Evolutionary conservation across 805 yeast species (phyloP).

Genomic region (Candida rishiriensis): DNA sequence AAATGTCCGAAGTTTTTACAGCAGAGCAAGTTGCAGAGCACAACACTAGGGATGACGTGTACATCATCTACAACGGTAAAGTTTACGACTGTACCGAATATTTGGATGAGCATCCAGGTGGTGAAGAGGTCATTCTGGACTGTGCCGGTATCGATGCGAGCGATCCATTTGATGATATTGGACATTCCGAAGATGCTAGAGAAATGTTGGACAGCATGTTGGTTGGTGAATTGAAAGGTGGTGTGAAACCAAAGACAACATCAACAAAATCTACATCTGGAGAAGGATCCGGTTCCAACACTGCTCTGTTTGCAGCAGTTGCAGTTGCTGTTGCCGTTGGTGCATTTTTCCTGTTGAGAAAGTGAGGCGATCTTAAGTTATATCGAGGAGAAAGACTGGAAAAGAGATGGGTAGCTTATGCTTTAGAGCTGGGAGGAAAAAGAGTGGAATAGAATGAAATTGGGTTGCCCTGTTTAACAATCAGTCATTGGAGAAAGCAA

Average conservation of each 20-base stretch:
- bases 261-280: constrained; percentile 10
- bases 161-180: constrained; percentile 78
- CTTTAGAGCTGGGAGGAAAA: too few relatives aligned
- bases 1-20: constrained; percentile 49
- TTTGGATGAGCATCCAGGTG: constrained; percentile 71
- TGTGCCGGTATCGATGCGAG: constrained; percentile 80
- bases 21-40: constrained; percentile 70
- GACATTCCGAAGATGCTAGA: constrained; percentile 95
- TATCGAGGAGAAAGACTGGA: too few relatives aligned
- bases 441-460: too few relatives aligned
- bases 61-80: constrained; percentile 80
- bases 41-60: constrained; percentile 68
- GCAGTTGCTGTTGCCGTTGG: constrained; percentile 37
- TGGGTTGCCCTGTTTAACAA: too few relatives aligned
- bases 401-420: too few relatives aligned
- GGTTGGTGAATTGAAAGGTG: constrained; percentile 75
- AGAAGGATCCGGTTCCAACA: constrained; percentile 21
- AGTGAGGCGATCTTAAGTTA: constrained; percentile 2
- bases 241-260: constrained; percentile 38
- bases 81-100: constrained; percentile 75
- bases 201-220: constrained; percentile 63
- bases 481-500: too few relatives aligned
- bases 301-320: constrained; percentile 29
- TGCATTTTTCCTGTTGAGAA: constrained; percentile 34
- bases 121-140: constrained; percentile 66